Base-by-base conservation (phyloP, 2,329 filamentous ascomycete genomes). In the Exophiala xenobiotica region DNA sequence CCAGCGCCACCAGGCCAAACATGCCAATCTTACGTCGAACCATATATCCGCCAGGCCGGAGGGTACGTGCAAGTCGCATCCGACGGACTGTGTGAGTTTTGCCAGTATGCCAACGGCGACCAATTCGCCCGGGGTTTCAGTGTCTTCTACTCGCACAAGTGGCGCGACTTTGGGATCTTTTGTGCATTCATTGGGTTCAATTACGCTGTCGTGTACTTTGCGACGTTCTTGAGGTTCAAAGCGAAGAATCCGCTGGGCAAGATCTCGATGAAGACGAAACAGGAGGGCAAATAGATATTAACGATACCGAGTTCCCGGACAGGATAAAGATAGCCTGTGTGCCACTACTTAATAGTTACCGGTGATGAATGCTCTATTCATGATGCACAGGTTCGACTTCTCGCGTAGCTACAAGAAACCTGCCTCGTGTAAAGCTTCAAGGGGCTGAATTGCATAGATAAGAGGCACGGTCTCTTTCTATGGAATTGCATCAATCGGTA, bases 81-180 rank as follows among this genome's bases (percentile, higher is more conserved):
- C 6, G 49, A 59, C 22, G 58, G 56, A n/a, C 44, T 59, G 2
- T 89, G 86, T 68, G 59, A 74, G 2, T 88, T 59, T 46, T 61
- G 71, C 54, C 63, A 67, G 39, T 54, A 70, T 14, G 58, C 59
- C 18, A 68, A 62, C 49, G 67, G 67, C 4, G 68, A 73, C 58
- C 65, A 74, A 42, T 75, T 74, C 46, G 63, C 73, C 29, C 60
- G 71, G 0, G 51, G 58, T 0, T 74, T 82, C 38, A 71, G 73
- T 38, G 76, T 79, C 46, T 64, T 73, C 51, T 88, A 85, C 64
- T 64, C 58, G 18, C 71, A 86, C 23, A 75, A 88, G 12, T 95
- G 90, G 90, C 80, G 90, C 48, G 89, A 96, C 60, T 59, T 93
- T 50, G 90, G 89, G 1, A 93, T 95, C 56, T 86, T 85, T 60